Evolutionary conservation across 2,329 filamentous ascomycete genomes (phyloP).

Genomic region (Rutstroemia sp.): DNA sequence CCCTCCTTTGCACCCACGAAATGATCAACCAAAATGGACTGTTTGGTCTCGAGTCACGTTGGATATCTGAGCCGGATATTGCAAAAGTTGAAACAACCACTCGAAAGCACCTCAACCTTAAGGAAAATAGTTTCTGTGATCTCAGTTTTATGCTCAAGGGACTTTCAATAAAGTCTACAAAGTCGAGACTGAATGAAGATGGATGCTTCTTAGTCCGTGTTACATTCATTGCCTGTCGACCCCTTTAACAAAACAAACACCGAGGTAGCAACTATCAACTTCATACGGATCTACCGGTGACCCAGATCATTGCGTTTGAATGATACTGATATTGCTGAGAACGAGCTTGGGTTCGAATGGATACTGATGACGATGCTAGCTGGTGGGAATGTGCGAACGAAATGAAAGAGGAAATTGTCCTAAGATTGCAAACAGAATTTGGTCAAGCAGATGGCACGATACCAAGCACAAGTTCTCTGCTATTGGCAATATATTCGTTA

Average conservation of each 20-base stretch:
- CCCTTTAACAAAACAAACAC: conserved; percentile 33
- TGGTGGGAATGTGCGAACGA: conserved; percentile 16
- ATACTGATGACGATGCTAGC: conserved; percentile 32
- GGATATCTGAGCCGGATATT: conserved; percentile 25
- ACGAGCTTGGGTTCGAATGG: conserved; percentile 36
- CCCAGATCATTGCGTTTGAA: conserved; percentile 31
- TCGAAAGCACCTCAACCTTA: conserved; percentile 21
- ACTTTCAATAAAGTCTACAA: conserved; percentile 30
- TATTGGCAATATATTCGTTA: background rate
- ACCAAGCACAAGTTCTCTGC: conserved; percentile 13
- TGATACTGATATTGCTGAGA: conserved; percentile 21
- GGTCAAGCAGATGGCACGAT: conserved; percentile 27
- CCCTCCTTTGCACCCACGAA: no score
- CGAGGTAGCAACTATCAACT: conserved; percentile 34
- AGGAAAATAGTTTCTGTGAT: conserved; percentile 14
- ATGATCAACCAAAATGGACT: conserved; percentile 8
- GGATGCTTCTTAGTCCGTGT: conserved; percentile 30
- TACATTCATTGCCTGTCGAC: conserved; percentile 32
- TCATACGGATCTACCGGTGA: conserved; percentile 32
- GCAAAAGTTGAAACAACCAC: conserved; percentile 20
- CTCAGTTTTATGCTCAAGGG: conserved; percentile 24
- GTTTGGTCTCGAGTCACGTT: conserved; percentile 16
- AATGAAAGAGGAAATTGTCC: conserved; percentile 29
- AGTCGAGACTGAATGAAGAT: conserved; percentile 20
- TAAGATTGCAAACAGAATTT: conserved; percentile 30